Evolutionary conservation across 805 yeast species (phyloP).

Genomic region (Scheffersomyces amazonensis): DNA sequence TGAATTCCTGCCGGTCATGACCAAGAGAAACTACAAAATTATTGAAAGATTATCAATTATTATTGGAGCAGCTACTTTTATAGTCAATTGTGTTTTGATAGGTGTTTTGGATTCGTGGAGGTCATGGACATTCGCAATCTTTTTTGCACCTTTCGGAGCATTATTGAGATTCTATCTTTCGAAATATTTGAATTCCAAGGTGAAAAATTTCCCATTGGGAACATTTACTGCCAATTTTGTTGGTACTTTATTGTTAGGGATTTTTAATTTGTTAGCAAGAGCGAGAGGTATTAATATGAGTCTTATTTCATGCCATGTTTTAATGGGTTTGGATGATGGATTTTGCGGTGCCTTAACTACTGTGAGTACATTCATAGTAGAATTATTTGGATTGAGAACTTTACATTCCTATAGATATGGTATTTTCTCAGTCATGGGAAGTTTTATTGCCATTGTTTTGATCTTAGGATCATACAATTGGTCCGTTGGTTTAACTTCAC

Average conservation of each 20-base stretch:
- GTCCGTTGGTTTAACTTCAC: slow-evolving; percentile 47
- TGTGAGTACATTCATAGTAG: slow-evolving; percentile 74
- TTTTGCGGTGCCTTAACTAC: slow-evolving; percentile 73
- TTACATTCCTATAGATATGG: slow-evolving; percentile 51
- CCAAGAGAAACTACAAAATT: slow-evolving; percentile 16
- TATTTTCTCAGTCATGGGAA: slow-evolving; percentile 38
- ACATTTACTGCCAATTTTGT: slow-evolving; percentile 47
- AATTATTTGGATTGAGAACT: slow-evolving; percentile 40
- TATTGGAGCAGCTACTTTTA: slow-evolving; percentile 21
- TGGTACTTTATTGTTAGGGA: slow-evolving; percentile 45
- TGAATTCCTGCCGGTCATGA: slow-evolving; percentile 10
- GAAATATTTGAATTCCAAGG: slow-evolving; percentile 41
- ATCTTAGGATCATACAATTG: slow-evolving; percentile 72
- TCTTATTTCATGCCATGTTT: slow-evolving; percentile 45
- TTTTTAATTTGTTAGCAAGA: slow-evolving; percentile 41
- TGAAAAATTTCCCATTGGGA: slow-evolving; percentile 50
- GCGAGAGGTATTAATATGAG: slow-evolving; percentile 40
- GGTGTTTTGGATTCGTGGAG: slow-evolving; percentile 50
- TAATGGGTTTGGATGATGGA: slow-evolving; percentile 59
- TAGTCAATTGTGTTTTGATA: slow-evolving; percentile 42
- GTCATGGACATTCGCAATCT: slow-evolving; percentile 62
- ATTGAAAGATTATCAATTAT: slow-evolving; percentile 14
- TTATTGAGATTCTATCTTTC: slow-evolving; percentile 55
- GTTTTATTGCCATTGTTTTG: slow-evolving; percentile 52
- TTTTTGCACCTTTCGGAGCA: slow-evolving; percentile 75